phyloP scores from a whole-genome alignment of 495 filamentous ascomycete species.

The Talaromyces adpressus region DNA sequence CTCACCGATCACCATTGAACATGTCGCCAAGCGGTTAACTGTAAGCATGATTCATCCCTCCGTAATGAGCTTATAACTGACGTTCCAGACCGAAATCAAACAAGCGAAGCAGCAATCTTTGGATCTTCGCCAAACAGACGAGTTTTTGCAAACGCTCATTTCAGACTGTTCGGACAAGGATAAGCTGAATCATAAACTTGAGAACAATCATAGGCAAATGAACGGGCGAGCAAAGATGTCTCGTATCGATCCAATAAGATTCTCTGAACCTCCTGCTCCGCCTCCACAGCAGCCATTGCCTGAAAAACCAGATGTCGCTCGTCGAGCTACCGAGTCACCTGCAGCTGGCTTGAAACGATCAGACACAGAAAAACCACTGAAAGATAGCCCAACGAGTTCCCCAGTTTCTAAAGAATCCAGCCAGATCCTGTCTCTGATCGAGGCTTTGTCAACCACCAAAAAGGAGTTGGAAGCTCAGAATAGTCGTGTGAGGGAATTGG shows the following conservation, averaged over 20 bases:
- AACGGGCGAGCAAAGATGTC: constrained; percentile 46
- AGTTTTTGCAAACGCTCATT: constrained; percentile 71
- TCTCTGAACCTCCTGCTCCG: constrained; percentile 84
- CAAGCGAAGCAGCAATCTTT: constrained; percentile 78
- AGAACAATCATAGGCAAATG: constrained; percentile 28
- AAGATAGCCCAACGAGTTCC: constrained; percentile 43
- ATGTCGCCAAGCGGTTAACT: constrained; percentile 87
- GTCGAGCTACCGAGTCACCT: constrained; percentile 36
- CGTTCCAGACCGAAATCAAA: constrained; percentile 73
- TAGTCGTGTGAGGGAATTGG: constrained; percentile 71
- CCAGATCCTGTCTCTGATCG: constrained; percentile 73
- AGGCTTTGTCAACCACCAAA: constrained; percentile 71
- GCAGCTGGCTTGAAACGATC: constrained; percentile 58
- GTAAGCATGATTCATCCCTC: constrained; percentile 47
- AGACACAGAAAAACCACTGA: constrained; percentile 68
- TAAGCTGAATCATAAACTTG: constrained; percentile 34
- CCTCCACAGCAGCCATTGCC: constrained; percentile 87
- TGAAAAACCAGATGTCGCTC: constrained; percentile 72
- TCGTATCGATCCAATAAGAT: constrained; percentile 54
- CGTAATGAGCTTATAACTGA: constrained; percentile 10
- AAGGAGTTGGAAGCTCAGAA: constrained; percentile 75
- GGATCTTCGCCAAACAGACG: constrained; percentile 72
- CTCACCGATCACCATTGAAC: constrained; percentile 83
- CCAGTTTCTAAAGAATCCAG: constrained; percentile 60
- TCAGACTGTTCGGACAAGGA: constrained; percentile 63